Base-by-base conservation (phyloP, 2,329 filamentous ascomycete genomes). In the Cordyceps cicadae region DNA sequence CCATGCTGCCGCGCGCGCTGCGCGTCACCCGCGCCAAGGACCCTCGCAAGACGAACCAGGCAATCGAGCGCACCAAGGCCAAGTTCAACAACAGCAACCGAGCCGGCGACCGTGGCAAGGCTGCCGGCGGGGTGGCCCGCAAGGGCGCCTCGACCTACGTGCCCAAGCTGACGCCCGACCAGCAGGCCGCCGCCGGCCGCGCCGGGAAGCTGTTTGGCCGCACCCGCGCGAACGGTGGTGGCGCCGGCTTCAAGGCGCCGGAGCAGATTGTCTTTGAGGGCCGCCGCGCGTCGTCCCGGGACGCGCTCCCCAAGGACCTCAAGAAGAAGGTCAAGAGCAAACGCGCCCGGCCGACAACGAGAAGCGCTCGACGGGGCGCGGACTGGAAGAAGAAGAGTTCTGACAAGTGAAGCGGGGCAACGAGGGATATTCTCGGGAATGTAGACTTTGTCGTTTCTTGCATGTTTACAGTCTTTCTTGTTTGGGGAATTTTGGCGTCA, bases 21-120 rank as follows among this genome's bases (percentile, higher is more conserved):
- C 88, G 94, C 59, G 92, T 99, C 52, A 88, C 85, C 53, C 87
- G 94, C 63, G 94, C 94, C 70, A 93, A 92, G 74, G 88, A 88
- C 61, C 83, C 82, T 41, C 80, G 82, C 69, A 85, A 84, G 73
- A 86, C 83, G 7, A 72, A 75, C 45, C 74, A 79, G 32, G 81
- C 82, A 59, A 65, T 77, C 66, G 65, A 72, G 67, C 66, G 69
- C 59, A 50, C 65, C 63, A 66, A 67, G 63, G 66, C 68, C 64
- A 71, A 71, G 62, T 64, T 66, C 54, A 71, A 74, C 53, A 66
- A 70, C 37, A 67, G 63, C 58, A 43, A 29, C 21, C 32, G 34
- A 17, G 48, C 24, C 15, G 12, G 12, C 14, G 43, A 57, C 19
- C 54, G 32, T 17, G 21, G n/a, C n/a, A 21, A 7, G 7, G 21